These are phyloP conservation scores for Teunomyces gatunensis DNA, from an alignment of 805 yeast species.

Conservation along the genomic window DNA sequence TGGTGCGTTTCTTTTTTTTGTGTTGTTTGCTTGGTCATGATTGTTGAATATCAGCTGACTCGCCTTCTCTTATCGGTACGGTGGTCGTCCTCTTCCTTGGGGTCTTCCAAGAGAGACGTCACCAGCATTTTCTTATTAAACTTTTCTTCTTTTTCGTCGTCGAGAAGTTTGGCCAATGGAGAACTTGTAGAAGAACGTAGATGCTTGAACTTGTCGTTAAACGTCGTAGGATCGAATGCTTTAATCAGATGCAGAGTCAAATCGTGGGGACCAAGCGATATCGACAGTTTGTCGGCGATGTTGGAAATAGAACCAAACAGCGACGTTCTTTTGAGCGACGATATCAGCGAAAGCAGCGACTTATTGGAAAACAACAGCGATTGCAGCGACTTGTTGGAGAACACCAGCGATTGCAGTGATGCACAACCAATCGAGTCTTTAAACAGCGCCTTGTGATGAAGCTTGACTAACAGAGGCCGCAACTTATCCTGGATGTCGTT, in stretches of 20 bases:
- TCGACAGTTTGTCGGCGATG: conserved; percentile 11
- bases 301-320: conserved; percentile 31
- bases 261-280: conserved; percentile 20
- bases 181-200: conserved; percentile 16
- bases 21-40: neutral
- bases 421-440: conserved; percentile 26
- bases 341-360: conserved; percentile 32
- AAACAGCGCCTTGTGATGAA: conserved; percentile 16
- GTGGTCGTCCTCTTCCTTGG: neutral
- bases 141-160: conserved; percentile 7
- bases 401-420: conserved; percentile 21
- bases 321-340: conserved; percentile 25
- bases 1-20: neutral
- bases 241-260: conserved; percentile 4
- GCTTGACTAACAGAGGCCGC: conserved; percentile 36
- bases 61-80: conserved; percentile 1
- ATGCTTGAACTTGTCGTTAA: conserved; percentile 3
- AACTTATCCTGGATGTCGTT: conserved; percentile 25
- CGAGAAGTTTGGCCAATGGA: conserved; percentile 14
- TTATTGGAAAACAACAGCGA: conserved; percentile 36
- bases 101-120: conserved; percentile 20
- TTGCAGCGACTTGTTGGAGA: conserved; percentile 34
- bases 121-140: conserved; percentile 19
- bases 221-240: neutral
- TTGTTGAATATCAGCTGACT: neutral